Percentiles rank a stretch among this genome's conserved stretches.
Evolutionary conservation across 1,139 yeast genomes (phyloP).

Genomic region (Lodderomyces beijingensis): DNA sequence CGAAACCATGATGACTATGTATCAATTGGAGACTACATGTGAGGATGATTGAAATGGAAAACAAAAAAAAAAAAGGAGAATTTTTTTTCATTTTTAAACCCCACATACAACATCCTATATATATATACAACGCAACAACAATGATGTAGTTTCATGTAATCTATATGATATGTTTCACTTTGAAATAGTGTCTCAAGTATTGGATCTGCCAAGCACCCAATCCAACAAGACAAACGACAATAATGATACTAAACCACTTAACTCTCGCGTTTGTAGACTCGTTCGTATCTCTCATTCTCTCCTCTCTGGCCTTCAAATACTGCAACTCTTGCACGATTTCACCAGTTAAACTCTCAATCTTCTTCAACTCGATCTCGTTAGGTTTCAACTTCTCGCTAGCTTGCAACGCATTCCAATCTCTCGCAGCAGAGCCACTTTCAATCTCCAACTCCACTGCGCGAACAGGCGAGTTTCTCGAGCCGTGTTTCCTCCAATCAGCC

Average conservation of each 20-base stretch:
- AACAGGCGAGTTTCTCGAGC: conserved; percentile 24
- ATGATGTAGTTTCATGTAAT: too few species aligned
- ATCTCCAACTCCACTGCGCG: conserved; percentile 84
- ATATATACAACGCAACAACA: too few species aligned
- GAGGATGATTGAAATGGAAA: too few species aligned
- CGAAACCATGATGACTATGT: conserved; percentile 10
- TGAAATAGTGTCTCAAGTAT: conserved; percentile 88
- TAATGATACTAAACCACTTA: conserved; percentile 72
- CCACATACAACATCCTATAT: too few species aligned
- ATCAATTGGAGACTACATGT: conserved; percentile 3
- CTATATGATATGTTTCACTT: conserved; percentile 86
- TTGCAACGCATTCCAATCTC: conserved; percentile 96
- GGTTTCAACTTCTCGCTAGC: conserved; percentile 92
- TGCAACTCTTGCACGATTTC: conserved; percentile 77
- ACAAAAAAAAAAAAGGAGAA: neutral
- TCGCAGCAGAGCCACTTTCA: conserved; percentile 93
- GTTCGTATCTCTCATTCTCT: conserved; percentile 90
- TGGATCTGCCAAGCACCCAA: conserved; percentile 91
- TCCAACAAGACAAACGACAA: conserved; percentile 63
- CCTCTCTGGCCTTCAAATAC: conserved; percentile 84
- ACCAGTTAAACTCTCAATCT: conserved; percentile 75
- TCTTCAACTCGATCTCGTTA: conserved; percentile 81
- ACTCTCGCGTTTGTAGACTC: conserved; percentile 89
- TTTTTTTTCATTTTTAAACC: neutral
- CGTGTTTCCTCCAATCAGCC: conserved; percentile 26